Evolutionary conservation across 2,329 filamentous ascomycete genomes (phyloP).

Genomic region (Ambrosiella cleistominuta): DNA sequence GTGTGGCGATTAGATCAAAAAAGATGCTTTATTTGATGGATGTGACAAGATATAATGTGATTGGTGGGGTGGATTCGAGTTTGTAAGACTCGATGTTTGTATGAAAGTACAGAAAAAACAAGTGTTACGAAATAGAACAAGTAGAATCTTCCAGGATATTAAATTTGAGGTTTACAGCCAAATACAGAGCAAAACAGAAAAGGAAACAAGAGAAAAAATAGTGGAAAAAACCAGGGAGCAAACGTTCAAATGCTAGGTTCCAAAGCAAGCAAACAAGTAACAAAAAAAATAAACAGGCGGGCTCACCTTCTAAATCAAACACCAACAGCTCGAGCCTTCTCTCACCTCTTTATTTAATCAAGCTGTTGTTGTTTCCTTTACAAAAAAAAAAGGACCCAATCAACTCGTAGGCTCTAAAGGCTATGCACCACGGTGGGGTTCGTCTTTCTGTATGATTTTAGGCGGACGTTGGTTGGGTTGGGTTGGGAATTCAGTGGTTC

Average conservation of each 20-base stretch:
- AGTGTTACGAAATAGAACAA: too few species aligned
- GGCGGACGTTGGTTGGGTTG: too few species aligned
- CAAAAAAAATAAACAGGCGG: background rate
- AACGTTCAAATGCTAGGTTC: background rate
- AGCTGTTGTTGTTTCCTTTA: too few species aligned
- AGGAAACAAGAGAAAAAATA: conserved; percentile 14
- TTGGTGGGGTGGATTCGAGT: background rate
- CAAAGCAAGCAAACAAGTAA: background rate
- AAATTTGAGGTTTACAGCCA: too few species aligned
- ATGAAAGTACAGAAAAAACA: background rate
- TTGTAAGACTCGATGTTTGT: background rate
- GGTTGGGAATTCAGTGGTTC: too few species aligned
- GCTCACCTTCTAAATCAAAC: background rate
- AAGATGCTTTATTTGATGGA: background rate
- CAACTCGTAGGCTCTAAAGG: too few species aligned
- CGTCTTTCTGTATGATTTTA: too few species aligned
- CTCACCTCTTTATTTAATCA: too few species aligned
- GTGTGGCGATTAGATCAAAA: too few species aligned
- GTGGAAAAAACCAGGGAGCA: background rate
- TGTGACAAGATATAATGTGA: background rate
- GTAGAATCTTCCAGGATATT: too few species aligned
- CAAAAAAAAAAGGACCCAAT: too few species aligned
- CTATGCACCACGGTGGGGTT: too few species aligned
- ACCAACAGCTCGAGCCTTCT: background rate
- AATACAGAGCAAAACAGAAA: conserved; percentile 2